phyloP scores from a whole-genome alignment of 306 rosid genomes.

The Vigna radiata region DNA sequence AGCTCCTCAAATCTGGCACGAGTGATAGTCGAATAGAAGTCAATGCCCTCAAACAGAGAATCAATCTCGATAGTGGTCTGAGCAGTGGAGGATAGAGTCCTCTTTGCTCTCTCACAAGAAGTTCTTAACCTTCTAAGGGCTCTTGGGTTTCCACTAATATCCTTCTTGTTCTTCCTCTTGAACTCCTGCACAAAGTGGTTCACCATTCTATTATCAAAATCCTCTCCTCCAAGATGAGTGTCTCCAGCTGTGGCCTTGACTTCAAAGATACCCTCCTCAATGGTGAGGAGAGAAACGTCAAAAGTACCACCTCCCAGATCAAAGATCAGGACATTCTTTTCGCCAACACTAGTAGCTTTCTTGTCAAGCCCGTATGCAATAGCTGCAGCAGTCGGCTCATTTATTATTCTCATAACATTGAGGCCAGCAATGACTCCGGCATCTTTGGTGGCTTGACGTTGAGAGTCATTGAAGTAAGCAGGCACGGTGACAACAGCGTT shows the following conservation, averaged over 20 bases:
- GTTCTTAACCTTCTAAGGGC: constrained; percentile 80
- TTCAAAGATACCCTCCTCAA: constrained; percentile 78
- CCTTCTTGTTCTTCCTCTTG: constrained; percentile 79
- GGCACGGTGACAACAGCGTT: constrained; percentile 88
- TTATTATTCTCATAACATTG: constrained; percentile 68
- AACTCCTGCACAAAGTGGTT: constrained; percentile 84
- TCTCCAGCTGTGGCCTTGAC: constrained; percentile 84
- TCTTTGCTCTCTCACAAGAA: constrained; percentile 80
- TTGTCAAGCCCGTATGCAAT: constrained; percentile 79
- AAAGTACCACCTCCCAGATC: constrained; percentile 71
- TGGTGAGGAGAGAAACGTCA: constrained; percentile 77
- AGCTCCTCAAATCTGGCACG: constrained; percentile 82
- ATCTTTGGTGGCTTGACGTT: constrained; percentile 79
- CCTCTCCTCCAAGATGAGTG: constrained; percentile 91
- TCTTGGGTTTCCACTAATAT: constrained; percentile 72
- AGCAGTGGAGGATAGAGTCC: constrained; percentile 80
- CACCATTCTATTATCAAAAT: constrained; percentile 78
- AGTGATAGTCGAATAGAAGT: constrained; percentile 70
- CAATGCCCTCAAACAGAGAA: constrained; percentile 77
- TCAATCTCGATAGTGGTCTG: constrained; percentile 83
- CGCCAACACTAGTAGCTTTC: constrained; percentile 63
- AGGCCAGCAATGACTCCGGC: constrained; percentile 77
- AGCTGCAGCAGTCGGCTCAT: constrained; percentile 82
- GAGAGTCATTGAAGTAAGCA: constrained; percentile 79
- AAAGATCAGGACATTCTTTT: constrained; percentile 70